Evolutionary conservation across 306 rosid genomes (phyloP).

Genomic region (Cajanus cajan): DNA sequence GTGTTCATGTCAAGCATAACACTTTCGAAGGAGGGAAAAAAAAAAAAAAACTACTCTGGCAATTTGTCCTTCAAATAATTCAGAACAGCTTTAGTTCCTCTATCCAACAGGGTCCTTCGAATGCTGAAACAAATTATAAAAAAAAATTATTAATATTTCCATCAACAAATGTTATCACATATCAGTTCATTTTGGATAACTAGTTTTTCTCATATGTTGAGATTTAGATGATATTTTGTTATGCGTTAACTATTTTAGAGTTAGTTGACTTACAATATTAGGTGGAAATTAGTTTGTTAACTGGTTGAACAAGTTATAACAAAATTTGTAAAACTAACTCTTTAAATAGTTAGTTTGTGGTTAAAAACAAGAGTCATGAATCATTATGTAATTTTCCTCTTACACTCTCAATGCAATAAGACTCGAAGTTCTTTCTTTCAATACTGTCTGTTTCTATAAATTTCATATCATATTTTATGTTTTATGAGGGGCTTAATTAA

Average conservation of each 20-base stretch:
- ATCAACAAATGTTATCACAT: not conserved
- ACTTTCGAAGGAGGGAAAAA: not conserved
- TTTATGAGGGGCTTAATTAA: not conserved
- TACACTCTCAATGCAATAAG: no score
- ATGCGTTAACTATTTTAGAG: no score
- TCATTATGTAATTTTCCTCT: no score
- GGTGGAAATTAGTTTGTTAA: no score
- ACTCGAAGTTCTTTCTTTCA: no score
- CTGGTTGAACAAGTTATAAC: no score
- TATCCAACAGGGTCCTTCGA: slow-evolving; percentile 77
- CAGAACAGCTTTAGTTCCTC: slow-evolving; percentile 85
- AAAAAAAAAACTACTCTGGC: slow-evolving; percentile 39
- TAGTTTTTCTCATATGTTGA: not conserved
- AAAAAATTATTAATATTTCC: not conserved
- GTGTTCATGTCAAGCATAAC: not conserved
- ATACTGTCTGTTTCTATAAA: no score
- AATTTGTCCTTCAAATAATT: slow-evolving; percentile 79
- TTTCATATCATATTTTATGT: no score
- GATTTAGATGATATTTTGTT: not conserved
- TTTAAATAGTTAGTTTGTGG: no score
- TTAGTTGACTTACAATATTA: no score
- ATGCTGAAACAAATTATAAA: slow-evolving; percentile 59
- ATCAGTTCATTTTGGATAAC: not conserved
- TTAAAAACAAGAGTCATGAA: no score
- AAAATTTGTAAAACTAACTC: no score